Percentiles rank a stretch among this genome's conserved stretches.
phyloP scores from a whole-genome alignment of 164 flowering plant species.

The Aristolochia californica region DNA sequence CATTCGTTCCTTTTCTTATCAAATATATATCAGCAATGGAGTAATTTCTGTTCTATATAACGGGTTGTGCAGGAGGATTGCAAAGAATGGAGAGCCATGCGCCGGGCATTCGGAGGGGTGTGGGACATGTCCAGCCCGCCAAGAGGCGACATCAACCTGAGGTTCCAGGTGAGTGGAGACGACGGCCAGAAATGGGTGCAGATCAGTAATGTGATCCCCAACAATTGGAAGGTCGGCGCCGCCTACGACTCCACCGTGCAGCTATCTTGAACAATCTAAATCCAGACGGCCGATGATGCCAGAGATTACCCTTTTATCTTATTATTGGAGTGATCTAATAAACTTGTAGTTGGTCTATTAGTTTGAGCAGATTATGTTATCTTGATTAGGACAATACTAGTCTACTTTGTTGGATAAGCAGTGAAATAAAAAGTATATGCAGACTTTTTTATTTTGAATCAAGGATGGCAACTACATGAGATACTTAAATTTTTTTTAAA shows the following conservation, averaged over 20 bases:
- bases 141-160: conserved; percentile 29
- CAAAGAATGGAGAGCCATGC: conserved; percentile 58
- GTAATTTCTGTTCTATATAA: background rate
- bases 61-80: conserved; percentile 42
- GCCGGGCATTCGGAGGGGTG: conserved; percentile 50
- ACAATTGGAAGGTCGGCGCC: conserved; percentile 61
- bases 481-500: too few species aligned
- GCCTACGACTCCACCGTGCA: conserved; percentile 48
- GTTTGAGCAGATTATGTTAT: too few species aligned
- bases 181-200: conserved; percentile 39
- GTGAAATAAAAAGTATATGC: too few species aligned
- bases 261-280: conserved; percentile 33
- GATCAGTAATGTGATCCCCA: conserved; percentile 34
- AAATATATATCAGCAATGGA: too few species aligned
- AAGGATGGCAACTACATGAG: too few species aligned
- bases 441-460: too few species aligned
- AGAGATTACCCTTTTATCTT: too few species aligned
- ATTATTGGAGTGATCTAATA: too few species aligned
- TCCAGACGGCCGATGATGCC: too few species aligned
- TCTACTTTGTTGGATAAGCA: too few species aligned
- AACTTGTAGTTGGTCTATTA: too few species aligned
- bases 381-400: too few species aligned
- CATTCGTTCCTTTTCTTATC: background rate
- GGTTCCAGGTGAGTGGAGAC: conserved; percentile 41
- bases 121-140: conserved; percentile 35